Conservation (phyloP, 1,284 basidiomycete species). For the Thecaphora thlaspeos region DNA sequence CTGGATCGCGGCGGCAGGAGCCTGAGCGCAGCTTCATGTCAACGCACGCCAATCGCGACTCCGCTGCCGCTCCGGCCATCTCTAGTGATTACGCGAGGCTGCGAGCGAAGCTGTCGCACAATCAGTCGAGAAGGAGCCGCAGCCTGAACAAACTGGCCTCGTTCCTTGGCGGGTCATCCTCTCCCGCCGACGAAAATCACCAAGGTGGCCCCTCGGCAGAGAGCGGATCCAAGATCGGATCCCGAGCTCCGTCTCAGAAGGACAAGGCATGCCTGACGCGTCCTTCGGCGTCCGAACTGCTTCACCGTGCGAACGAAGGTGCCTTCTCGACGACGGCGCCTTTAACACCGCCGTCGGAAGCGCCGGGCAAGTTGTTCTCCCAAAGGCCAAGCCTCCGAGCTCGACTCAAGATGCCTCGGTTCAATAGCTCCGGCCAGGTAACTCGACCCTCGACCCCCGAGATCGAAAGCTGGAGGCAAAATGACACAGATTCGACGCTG, state of each 20-base stretch:
- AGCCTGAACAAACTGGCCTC: not conserved
- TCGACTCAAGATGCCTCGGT: not conserved
- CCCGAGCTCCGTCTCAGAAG: too few species aligned
- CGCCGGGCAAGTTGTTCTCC: not conserved
- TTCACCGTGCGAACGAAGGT: not conserved
- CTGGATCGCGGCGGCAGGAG: too few species aligned
- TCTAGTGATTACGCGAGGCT: too few species aligned
- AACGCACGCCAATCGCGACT: too few species aligned
- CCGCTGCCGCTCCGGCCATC: too few species aligned
- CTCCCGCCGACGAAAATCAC: not conserved
- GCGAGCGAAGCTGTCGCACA: too few species aligned
- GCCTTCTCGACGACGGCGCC: too few species aligned
- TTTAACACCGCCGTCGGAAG: not conserved
- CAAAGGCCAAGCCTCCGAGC: not conserved
- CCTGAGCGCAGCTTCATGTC: too few species aligned
- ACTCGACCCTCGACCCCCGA: constrained; percentile 27
- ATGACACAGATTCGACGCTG: not conserved
- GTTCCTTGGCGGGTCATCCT: not conserved
- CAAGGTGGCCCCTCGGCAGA: not conserved
- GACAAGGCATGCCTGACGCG: too few species aligned
- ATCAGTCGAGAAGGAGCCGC: not conserved
- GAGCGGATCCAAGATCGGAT: too few species aligned
- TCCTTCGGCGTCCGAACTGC: not conserved
- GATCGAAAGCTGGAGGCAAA: constrained; percentile 39
- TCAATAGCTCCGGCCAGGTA: not conserved